Evolutionary conservation across 1,139 yeast species (phyloP).

Genomic region (Meyerozyma carpophila): DNA sequence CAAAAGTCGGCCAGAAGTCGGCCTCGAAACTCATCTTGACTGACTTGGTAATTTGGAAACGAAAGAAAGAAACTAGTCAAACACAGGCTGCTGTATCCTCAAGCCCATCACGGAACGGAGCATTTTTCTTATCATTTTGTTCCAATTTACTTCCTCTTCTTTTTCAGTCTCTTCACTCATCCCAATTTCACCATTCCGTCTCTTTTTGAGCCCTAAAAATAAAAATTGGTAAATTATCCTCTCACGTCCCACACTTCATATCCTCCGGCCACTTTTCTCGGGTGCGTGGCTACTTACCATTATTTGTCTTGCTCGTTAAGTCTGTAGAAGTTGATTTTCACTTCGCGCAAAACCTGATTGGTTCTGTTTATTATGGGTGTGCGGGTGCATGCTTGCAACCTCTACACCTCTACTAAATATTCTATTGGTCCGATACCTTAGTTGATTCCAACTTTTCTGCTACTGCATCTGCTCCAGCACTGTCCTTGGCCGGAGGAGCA

Average conservation of each 20-base stretch:
- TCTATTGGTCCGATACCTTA: constrained; percentile 12
- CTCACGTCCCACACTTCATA: neutral
- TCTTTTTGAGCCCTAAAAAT: too few relatives aligned
- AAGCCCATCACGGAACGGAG: too few relatives aligned
- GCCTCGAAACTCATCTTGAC: too few relatives aligned
- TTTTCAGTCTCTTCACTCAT: too few relatives aligned
- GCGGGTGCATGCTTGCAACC: neutral
- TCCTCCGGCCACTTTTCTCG: neutral
- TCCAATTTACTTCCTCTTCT: too few relatives aligned
- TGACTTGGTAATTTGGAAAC: too few relatives aligned
- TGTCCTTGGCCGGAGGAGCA: constrained; percentile 7
- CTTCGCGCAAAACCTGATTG: neutral
- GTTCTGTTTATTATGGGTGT: neutral
- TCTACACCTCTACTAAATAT: neutral
- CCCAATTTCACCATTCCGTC: too few relatives aligned
- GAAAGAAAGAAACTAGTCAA: too few relatives aligned
- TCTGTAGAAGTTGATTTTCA: neutral
- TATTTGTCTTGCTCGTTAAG: neutral
- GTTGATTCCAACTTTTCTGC: constrained; percentile 12
- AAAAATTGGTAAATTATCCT: too few relatives aligned
- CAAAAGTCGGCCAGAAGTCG: too few relatives aligned
- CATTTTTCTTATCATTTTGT: too few relatives aligned
- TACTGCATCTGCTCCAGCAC: constrained; percentile 9
- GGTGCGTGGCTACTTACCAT: neutral
- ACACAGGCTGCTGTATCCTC: too few relatives aligned